Percentiles rank a stretch among this genome's conserved stretches.
Conservation (phyloP, 805 yeast species). For the Kodamaea kaohsiungensis region DNA sequence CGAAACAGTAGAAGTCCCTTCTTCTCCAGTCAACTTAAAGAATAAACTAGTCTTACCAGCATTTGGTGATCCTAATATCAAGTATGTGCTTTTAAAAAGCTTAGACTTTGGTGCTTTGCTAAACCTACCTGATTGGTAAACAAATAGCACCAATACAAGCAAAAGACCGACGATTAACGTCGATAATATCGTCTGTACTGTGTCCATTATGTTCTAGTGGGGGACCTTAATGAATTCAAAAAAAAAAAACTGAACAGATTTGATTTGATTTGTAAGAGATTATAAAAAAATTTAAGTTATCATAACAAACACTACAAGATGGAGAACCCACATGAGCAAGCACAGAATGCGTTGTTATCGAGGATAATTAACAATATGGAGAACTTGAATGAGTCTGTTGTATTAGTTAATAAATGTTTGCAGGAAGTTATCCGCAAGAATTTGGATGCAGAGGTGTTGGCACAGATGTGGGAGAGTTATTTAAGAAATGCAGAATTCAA, state of each 20-base stretch:
- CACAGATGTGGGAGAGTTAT: constrained; percentile 81
- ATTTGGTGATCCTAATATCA: constrained; percentile 63
- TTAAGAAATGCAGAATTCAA: constrained; percentile 70
- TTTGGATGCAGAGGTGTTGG: constrained; percentile 66
- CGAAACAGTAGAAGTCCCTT: constrained; percentile 31
- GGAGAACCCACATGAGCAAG: constrained; percentile 88
- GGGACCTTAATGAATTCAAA: neutral
- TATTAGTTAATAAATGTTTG: constrained; percentile 60
- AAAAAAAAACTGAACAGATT: neutral
- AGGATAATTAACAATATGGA: constrained; percentile 78
- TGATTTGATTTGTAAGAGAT: neutral
- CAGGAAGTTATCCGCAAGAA: constrained; percentile 64
- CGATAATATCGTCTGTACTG: constrained; percentile 23
- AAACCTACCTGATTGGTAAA: constrained; percentile 19
- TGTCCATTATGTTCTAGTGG: constrained; percentile 26
- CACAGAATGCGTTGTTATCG: constrained; percentile 70
- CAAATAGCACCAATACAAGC: constrained; percentile 24
- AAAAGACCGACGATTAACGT: constrained; percentile 30
- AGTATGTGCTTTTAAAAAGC: constrained; percentile 52
- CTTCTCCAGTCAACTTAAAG: constrained; percentile 23
- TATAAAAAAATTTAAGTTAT: too few species aligned
- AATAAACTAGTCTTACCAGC: constrained; percentile 69
- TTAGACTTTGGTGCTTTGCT: constrained; percentile 9
- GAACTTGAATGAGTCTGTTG: constrained; percentile 69
- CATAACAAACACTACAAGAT: constrained; percentile 30